A percentile compares a stretch with the other conserved stretches of the same genome.
phyloP scores from a whole-genome alignment of 176 grass and related monocot species.

The Urochloa ruziziensis region DNA sequence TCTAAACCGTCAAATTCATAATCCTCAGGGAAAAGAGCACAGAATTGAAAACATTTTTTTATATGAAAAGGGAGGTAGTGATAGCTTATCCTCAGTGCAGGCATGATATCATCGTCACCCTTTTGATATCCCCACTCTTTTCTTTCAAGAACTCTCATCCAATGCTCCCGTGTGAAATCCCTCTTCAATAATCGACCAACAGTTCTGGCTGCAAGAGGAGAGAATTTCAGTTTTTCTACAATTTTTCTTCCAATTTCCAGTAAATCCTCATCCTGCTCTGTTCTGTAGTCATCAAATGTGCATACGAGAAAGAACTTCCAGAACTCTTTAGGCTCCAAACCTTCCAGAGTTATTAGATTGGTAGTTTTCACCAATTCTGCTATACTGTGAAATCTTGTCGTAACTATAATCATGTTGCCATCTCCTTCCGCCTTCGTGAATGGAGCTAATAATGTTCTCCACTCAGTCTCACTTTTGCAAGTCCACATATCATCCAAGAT shows the following conservation, averaged over 20 bases:
- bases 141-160: neutral
- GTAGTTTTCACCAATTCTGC: neutral
- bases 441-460: neutral
- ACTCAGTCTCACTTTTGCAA: neutral
- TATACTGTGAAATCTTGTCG: neutral
- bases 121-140: neutral
- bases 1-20: neutral
- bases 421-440: neutral
- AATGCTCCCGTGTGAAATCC: neutral
- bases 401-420: neutral
- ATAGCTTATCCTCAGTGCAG: neutral
- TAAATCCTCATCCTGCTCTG: neutral
- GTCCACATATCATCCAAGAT: neutral
- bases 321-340: neutral
- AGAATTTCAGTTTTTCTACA: neutral
- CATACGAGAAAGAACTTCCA: neutral
- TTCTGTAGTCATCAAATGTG: neutral
- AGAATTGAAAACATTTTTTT: neutral
- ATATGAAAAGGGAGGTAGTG: neutral
- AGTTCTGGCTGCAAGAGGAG: neutral
- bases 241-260: neutral
- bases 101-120: neutral
- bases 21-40: conserved; percentile 11
- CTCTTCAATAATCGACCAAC: neutral
- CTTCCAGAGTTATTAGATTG: neutral